phyloP scores from a whole-genome alignment of 345 rosid species.

The Physaria fendleri region DNA sequence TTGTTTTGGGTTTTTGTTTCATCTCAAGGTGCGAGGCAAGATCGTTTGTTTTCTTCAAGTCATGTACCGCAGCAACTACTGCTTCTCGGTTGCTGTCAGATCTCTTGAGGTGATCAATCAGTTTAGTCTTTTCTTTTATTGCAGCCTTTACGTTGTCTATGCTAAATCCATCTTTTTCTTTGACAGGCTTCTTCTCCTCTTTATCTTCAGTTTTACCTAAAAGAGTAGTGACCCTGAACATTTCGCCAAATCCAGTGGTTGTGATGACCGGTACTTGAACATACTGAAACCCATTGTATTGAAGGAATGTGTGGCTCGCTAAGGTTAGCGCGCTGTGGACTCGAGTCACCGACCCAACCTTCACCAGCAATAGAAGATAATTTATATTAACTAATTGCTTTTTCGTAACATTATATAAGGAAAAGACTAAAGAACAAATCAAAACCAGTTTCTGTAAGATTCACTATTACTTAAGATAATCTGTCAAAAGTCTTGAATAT shows the following conservation, averaged over 20 bases:
- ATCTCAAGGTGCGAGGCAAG: slow-evolving; percentile 63
- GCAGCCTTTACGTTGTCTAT: slow-evolving; percentile 58
- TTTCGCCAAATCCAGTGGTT: slow-evolving; percentile 51
- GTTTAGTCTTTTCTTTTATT: slow-evolving; percentile 49
- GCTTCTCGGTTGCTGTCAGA: slow-evolving; percentile 80
- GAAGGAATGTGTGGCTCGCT: slow-evolving; percentile 71
- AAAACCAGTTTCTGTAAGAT: background rate
- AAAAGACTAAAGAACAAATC: background rate
- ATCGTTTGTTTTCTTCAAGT: slow-evolving; percentile 58
- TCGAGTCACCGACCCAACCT: slow-evolving; percentile 79
- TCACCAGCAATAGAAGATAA: slow-evolving; percentile 36
- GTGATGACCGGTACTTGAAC: slow-evolving; percentile 83
- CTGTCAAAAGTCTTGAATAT: background rate
- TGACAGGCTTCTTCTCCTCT: slow-evolving; percentile 30
- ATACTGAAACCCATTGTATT: slow-evolving; percentile 51
- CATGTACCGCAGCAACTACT: slow-evolving; percentile 55
- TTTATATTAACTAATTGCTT: background rate
- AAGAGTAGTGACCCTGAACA: slow-evolving; percentile 55
- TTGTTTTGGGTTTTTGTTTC: slow-evolving; percentile 36
- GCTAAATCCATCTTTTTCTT: slow-evolving; percentile 36
- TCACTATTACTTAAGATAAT: background rate
- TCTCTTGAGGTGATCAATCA: slow-evolving; percentile 70
- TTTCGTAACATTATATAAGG: background rate
- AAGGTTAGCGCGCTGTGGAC: slow-evolving; percentile 55
- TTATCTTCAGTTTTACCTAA: slow-evolving; percentile 25